Evolutionary conservation across 2,329 filamentous ascomycete species (phyloP), one percentile per base, ranked within the genome.

Genomic region (Verticillium nubilum): DNA sequence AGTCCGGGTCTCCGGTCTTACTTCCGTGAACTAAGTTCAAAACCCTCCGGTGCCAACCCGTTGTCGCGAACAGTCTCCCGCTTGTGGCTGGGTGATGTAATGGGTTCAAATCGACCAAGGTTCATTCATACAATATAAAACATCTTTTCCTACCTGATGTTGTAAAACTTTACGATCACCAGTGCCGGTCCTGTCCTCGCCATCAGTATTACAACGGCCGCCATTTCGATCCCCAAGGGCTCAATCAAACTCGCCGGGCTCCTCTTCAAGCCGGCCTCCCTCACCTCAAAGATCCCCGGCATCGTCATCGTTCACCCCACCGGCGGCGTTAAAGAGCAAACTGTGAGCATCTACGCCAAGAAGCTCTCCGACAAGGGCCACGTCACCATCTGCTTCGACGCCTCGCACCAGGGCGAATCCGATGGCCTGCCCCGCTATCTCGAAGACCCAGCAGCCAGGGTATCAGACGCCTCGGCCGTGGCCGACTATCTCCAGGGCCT

Each of bases 271-370:
- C 58, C 58, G 6, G 12, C 15, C 52, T 27, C n/a, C 29, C 50
- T 54, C n/a, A 47, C 42, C 12, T 57, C 26, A 12, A 56, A 26
- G 15, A 2, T 15, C 5, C 31, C 54, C 15, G 31, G 31, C 12
- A 4, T 74, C 15, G 65, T 73, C 17, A 61, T 74, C 60, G 58
- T 64, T 53, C 72, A 75, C 61, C 74, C 73, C 3, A 58, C 59
- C 29, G 69, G 62, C 52, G 66, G 61, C 15, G 64, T 76, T 37
- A 77, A 78, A 60, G 75, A 77, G 62, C 74, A 77, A 62, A 68
- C 73, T 1, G 50, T 73, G 1, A 67, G 63, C 9, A 55, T 67
- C 37, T 73, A 77, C 55, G 74, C 73, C 15, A 60, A 63, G 1
- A 23, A 59, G 0, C 66, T 76, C 6, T 56, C 70, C 25, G 57